phyloP scores from a whole-genome alignment of 2,329 filamentous ascomycete genomes.

The Dryadomyces quercus-mongolicae region DNA sequence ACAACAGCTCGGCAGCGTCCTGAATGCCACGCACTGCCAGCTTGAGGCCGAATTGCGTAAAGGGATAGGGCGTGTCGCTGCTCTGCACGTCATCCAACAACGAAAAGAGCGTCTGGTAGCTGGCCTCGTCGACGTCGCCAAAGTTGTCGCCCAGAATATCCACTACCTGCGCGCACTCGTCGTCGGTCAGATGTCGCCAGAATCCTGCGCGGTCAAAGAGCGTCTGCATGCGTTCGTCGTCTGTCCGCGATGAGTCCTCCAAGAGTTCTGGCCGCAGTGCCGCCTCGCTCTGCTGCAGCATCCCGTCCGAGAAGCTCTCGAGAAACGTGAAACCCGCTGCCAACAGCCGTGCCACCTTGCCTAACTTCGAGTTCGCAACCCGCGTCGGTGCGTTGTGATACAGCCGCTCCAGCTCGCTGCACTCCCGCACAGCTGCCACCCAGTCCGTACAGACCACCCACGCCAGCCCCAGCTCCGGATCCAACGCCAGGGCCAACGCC shows the following conservation, averaged over 20 bases:
- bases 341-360: slow-evolving; percentile 48
- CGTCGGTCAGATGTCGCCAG: slow-evolving; percentile 67
- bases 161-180: slow-evolving; percentile 61
- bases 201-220: slow-evolving; percentile 74
- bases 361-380: not conserved
- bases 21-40: slow-evolving; percentile 65
- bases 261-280: slow-evolving; percentile 63
- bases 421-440: slow-evolving; percentile 66
- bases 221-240: slow-evolving; percentile 60
- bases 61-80: slow-evolving; percentile 35
- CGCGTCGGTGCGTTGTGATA: slow-evolving; percentile 50
- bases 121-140: slow-evolving; percentile 41
- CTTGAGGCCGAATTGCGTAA: slow-evolving; percentile 67
- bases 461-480: slow-evolving; percentile 56
- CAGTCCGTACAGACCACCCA: slow-evolving; percentile 81
- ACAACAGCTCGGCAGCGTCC: slow-evolving; percentile 63
- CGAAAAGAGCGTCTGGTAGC: slow-evolving; percentile 40
- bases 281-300: slow-evolving; percentile 54
- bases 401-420: slow-evolving; percentile 64
- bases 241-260: slow-evolving; percentile 56
- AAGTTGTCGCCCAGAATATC: slow-evolving; percentile 55
- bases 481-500: slow-evolving; percentile 64
- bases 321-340: slow-evolving; percentile 59
- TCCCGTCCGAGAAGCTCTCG: slow-evolving; percentile 55
- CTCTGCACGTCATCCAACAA: slow-evolving; percentile 32